Percentiles rank a stretch among this genome's conserved stretches.
phyloP scores from a whole-genome alignment of 2,329 filamentous ascomycete genomes.

The Gnomoniopsis sp. region DNA sequence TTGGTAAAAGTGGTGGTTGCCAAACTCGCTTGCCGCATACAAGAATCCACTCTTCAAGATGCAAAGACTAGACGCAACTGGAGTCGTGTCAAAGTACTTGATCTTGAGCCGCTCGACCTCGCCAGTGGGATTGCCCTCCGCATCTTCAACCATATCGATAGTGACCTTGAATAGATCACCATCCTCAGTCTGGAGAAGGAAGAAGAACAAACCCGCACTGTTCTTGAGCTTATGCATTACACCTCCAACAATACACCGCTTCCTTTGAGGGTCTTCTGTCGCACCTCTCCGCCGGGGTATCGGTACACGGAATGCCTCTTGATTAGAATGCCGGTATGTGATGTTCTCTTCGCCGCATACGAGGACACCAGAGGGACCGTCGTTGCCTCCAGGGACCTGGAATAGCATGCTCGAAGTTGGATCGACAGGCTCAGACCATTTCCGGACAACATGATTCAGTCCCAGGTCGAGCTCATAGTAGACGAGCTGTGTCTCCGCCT shows the following conservation, averaged over 20 bases:
- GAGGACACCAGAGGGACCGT: slow-evolving; percentile 90
- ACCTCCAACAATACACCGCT: slow-evolving; percentile 80
- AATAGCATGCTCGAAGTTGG: slow-evolving; percentile 86
- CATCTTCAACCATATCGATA: slow-evolving; percentile 83
- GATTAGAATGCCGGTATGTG: slow-evolving; percentile 95
- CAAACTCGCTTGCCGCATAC: slow-evolving; percentile 87
- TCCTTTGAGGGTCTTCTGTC: slow-evolving; percentile 88
- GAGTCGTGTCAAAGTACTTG: slow-evolving; percentile 97
- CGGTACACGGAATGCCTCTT: slow-evolving; percentile 81
- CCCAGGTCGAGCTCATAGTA: slow-evolving; percentile 98
- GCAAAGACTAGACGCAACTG: slow-evolving; percentile 80
- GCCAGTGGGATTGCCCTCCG: slow-evolving; percentile 71
- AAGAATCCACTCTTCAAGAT: slow-evolving; percentile 96
- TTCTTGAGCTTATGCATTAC: slow-evolving; percentile 97
- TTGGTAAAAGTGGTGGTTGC: slow-evolving; percentile 93
- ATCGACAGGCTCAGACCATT: slow-evolving; percentile 93
- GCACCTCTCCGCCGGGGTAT: slow-evolving; percentile 84
- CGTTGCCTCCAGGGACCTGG: slow-evolving; percentile 89
- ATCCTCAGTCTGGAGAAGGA: slow-evolving; percentile 91
- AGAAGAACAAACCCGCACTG: slow-evolving; percentile 85
- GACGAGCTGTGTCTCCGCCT: slow-evolving; percentile 85
- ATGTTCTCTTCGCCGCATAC: slow-evolving; percentile 94
- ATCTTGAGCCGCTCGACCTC: slow-evolving; percentile 83
- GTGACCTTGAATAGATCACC: slow-evolving; percentile 98
- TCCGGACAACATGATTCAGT: slow-evolving; percentile 93